These are phyloP conservation scores for Verticillium alfalfae DNA, from an alignment of 2,329 filamentous ascomycete genomes.

Conservation along the genomic window DNA sequence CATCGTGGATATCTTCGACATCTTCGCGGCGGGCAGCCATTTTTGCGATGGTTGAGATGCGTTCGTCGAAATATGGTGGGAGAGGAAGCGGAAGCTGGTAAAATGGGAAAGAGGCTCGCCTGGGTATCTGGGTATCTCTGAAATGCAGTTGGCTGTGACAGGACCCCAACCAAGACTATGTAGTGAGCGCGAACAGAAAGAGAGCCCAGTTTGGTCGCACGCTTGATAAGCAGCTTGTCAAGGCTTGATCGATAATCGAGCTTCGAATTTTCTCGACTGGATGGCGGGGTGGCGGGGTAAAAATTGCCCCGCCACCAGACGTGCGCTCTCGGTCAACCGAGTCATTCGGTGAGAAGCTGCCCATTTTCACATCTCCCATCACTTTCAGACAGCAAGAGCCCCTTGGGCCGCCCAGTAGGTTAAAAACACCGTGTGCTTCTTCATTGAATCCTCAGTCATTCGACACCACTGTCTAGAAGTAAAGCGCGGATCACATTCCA, in stretches of 20 bases:
- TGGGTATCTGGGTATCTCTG: not conserved
- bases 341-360: not conserved
- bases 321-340: not conserved
- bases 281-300: slow-evolving; percentile 3
- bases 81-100: not conserved
- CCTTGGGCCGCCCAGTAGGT: too few relatives aligned
- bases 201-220: not conserved
- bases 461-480: not conserved
- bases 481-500: not conserved
- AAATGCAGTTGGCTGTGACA: not conserved
- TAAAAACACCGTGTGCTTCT: too few relatives aligned
- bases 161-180: not conserved
- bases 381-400: not conserved
- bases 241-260: not conserved
- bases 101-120: not conserved
- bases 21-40: slow-evolving; percentile 9
- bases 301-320: not conserved
- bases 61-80: not conserved
- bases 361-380: not conserved
- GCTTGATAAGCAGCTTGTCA: slow-evolving; percentile 3
- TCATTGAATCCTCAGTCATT: not conserved
- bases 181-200: not conserved
- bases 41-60: not conserved
- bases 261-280: slow-evolving; percentile 1
- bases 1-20: slow-evolving; percentile 8